These are phyloP conservation scores for Globisporangium emineosum DNA, from an alignment of 352 stramenopile genomes.

Conservation along the genomic window DNA sequence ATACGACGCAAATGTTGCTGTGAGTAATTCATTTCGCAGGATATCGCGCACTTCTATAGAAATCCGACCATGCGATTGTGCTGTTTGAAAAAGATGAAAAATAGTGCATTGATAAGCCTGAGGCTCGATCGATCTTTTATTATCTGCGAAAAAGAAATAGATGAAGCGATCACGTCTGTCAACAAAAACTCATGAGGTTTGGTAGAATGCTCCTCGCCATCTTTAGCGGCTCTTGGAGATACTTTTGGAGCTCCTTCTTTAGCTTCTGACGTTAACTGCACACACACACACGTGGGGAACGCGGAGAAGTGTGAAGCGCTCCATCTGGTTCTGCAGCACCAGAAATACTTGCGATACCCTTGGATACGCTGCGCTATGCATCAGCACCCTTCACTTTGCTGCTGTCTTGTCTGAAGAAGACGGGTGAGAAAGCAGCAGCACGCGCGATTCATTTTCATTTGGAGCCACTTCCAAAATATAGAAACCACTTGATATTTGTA, in stretches of 20 bases:
- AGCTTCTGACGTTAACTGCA: background rate
- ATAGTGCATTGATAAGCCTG: background rate
- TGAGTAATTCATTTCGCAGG: slow-evolving; percentile 2
- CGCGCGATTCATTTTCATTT: background rate
- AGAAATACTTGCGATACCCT: background rate
- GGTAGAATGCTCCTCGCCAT: background rate
- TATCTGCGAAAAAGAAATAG: slow-evolving; percentile 5
- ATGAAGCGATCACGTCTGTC: background rate
- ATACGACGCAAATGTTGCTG: too few relatives aligned
- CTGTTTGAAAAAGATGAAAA: background rate
- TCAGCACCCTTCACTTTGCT: background rate
- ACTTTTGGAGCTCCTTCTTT: slow-evolving; percentile 5
- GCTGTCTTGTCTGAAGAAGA: background rate
- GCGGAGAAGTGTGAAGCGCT: background rate
- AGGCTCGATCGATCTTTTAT: background rate
- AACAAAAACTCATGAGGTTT: too few relatives aligned
- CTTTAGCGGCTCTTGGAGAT: slow-evolving; percentile 4
- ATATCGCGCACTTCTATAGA: background rate
- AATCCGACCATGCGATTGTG: background rate
- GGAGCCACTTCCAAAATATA: background rate
- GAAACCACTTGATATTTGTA: background rate
- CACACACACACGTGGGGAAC: background rate
- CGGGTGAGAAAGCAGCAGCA: background rate
- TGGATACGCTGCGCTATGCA: background rate
- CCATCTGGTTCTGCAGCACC: slow-evolving; percentile 8